Evolutionary conservation across 108 stramenopile species (phyloP).

Genomic region (Cyclotella kingstonii): DNA sequence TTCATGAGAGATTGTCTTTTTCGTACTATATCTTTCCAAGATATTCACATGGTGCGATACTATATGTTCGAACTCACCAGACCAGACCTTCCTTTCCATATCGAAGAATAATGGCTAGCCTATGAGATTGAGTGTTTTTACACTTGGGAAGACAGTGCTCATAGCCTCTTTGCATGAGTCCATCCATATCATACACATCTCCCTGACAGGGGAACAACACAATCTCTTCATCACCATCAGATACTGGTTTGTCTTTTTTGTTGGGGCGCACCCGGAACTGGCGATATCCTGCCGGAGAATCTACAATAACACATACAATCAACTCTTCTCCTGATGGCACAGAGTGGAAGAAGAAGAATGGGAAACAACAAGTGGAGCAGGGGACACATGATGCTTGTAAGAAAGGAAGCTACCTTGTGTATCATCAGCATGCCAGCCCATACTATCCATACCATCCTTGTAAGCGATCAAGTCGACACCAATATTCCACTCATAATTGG

Average conservation of each 20-base stretch:
- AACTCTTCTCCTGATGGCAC: conserved; percentile 26
- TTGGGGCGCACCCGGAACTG: conserved; percentile 34
- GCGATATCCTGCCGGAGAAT: conserved; percentile 24
- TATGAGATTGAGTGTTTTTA: conserved; percentile 2
- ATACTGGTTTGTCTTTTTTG: conserved; percentile 4
- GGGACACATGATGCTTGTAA: neutral
- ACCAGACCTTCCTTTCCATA: conserved; percentile 22
- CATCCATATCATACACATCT: conserved; percentile 64
- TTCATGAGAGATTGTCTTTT: neutral
- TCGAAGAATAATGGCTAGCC: conserved; percentile 49
- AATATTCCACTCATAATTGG: conserved; percentile 34
- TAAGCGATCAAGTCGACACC: conserved; percentile 56
- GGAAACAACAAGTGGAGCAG: neutral
- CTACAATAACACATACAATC: conserved; percentile 44
- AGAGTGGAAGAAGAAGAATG: neutral
- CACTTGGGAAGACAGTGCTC: conserved; percentile 46
- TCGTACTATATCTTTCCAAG: neutral
- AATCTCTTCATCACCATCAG: conserved; percentile 40
- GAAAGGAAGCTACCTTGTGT: conserved; percentile 28
- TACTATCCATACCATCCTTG: conserved; percentile 49
- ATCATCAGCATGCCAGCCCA: conserved; percentile 65
- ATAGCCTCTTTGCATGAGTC: conserved; percentile 45
- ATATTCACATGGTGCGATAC: neutral
- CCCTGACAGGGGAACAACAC: conserved; percentile 42
- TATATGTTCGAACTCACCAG: neutral